phyloP scores from a whole-genome alignment of 176 grass and related monocot genomes.

The Carex littledalei region DNA sequence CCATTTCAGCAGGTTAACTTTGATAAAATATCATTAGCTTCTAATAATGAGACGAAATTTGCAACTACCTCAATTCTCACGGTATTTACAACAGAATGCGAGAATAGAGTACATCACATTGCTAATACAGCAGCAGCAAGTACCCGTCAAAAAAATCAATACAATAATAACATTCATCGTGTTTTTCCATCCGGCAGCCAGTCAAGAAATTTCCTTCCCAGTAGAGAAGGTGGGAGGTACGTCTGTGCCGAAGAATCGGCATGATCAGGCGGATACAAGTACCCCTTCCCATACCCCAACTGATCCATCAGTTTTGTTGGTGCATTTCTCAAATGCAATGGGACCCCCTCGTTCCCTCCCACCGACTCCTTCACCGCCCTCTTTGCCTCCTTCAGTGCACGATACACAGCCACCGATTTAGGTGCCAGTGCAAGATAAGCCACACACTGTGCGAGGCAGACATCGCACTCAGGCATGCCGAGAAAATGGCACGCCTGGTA shows the following conservation, averaged over 20 bases:
- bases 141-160: neutral
- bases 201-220: slow-evolving; percentile 37
- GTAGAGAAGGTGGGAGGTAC: slow-evolving; percentile 36
- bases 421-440: slow-evolving; percentile 37
- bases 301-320: slow-evolving; percentile 48
- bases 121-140: neutral
- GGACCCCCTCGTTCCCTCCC: slow-evolving; percentile 42
- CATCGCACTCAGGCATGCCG: slow-evolving; percentile 49
- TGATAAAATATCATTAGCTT: neutral
- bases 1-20: neutral
- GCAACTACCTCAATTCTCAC: neutral
- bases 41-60: neutral
- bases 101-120: neutral
- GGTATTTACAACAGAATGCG: neutral
- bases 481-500: slow-evolving; percentile 50
- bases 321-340: slow-evolving; percentile 45
- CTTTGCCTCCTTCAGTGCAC: slow-evolving; percentile 30
- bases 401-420: slow-evolving; percentile 41
- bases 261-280: slow-evolving; percentile 47
- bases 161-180: neutral
- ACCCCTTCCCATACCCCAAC: slow-evolving; percentile 41
- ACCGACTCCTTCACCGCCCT: slow-evolving; percentile 30
- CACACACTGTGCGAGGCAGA: slow-evolving; percentile 39
- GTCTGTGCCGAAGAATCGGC: slow-evolving; percentile 30
- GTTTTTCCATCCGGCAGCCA: slow-evolving; percentile 24